Base-by-base conservation (phyloP, 768 basidiomycete species). In the Pisolithus microcarpus region DNA sequence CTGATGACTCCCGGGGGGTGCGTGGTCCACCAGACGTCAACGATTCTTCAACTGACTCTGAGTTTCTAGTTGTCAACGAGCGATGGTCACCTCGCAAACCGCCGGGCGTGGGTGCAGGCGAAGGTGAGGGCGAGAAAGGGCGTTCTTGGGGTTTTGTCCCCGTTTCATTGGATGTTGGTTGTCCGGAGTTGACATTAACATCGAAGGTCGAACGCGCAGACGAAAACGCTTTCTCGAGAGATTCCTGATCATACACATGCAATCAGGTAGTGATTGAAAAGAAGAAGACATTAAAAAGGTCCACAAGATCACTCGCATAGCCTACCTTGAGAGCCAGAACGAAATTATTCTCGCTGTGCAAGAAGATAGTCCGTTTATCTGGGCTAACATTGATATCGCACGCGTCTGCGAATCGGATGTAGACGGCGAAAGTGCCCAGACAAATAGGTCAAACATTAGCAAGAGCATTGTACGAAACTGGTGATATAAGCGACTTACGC, bases 371-470 rank as follows among this genome's bases (percentile, higher is more conserved):
- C n/a, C 95, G 78, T 62, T 98, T 99, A 71, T 98, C 96, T 0
- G 96, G 95, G 54, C 84, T 90, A 52, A 98, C 88, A 54, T 99
- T 99, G 61, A 99, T 82, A 62, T 99, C 96, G 59, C 82, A 89
- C 0, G 80, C 72, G 51, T 83, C 91, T 93, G 55, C 6, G 15
- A 49, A 31, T 19, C 16, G n/a, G 42, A 37, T 30, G 48, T 46
- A n/a, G 38, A n/a, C 24, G 48, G 21, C 11, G n/a, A 28, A 16
- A 21, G 52, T 15, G 2, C 11, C 34, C 10, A 23, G 18, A 8
- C 18, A 19, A 7, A 9, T 21, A 40, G 21, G 4, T 16, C 7
- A 36, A 28, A 48, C 18, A 24, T 38, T 21, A 46, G 11, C 48
- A 52, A 10, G 50, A 8, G 23, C 28, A 10, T 11, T 48, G 24